These are phyloP conservation scores for Plantago coronopus DNA, from an alignment of 305 asterid genomes.

Conservation along the genomic window DNA sequence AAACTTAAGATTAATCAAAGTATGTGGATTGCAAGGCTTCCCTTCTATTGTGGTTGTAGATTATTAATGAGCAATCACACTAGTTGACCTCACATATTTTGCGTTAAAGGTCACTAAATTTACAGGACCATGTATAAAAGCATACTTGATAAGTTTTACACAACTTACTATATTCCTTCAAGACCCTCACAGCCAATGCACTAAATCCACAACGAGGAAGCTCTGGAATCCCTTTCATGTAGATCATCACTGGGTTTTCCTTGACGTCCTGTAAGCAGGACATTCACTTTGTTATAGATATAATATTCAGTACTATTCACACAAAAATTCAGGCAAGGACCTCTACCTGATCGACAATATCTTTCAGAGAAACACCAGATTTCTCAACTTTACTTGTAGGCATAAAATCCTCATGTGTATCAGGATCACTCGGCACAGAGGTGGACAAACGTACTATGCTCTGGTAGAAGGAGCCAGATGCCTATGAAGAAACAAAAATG, in stretches of 20 bases:
- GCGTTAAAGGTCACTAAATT: background rate
- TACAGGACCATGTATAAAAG: background rate
- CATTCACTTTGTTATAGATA: constrained; percentile 18
- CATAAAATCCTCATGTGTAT: constrained; percentile 80
- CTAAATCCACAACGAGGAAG: constrained; percentile 96
- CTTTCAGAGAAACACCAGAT: constrained; percentile 56
- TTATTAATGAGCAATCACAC: too few species aligned
- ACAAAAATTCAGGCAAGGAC: background rate
- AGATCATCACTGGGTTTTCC: constrained; percentile 91
- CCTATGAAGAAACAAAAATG: constrained; percentile 32
- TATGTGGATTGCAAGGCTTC: too few species aligned
- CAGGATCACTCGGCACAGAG: constrained; percentile 67
- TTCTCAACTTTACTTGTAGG: constrained; percentile 63
- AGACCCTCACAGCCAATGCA: constrained; percentile 80
- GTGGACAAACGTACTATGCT: constrained; percentile 46
- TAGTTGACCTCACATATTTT: too few species aligned
- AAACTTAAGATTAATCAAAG: too few species aligned
- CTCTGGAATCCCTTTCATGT: constrained; percentile 95
- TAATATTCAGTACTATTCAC: background rate
- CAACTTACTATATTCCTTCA: constrained; percentile 77
- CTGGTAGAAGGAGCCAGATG: constrained; percentile 42
- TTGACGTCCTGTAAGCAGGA: constrained; percentile 66
- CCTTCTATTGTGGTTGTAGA: too few species aligned
- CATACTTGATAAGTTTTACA: constrained; percentile 4
- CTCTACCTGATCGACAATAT: constrained; percentile 81